phyloP scores from a whole-genome alignment of 176 grass and related monocot species.

The Musa troglodytarum region DNA sequence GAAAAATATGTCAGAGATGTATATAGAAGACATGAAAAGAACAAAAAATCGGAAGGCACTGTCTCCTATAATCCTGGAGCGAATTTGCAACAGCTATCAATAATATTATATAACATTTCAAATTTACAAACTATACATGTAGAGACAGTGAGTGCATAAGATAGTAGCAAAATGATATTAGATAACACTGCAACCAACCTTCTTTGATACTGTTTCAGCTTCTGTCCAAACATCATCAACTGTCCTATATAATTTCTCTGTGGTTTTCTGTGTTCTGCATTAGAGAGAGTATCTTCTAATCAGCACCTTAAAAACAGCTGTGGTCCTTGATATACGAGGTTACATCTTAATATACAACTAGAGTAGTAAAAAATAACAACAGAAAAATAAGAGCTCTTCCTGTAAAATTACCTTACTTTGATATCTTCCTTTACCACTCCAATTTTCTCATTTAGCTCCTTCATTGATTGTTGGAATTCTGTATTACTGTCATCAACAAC shows the following conservation, averaged over 20 bases:
- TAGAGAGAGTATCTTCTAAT: constrained; percentile 15
- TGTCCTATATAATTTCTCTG: constrained; percentile 65
- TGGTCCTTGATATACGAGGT: not conserved
- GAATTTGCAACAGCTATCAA: not conserved
- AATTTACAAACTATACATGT: too few species aligned
- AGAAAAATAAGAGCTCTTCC: not conserved
- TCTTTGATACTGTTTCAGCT: constrained; percentile 86
- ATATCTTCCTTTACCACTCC: constrained; percentile 85
- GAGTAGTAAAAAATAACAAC: not conserved
- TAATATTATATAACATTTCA: too few species aligned
- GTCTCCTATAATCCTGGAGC: not conserved
- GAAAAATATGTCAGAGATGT: not conserved
- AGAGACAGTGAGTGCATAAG: not conserved
- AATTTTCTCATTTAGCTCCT: constrained; percentile 82
- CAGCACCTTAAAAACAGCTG: not conserved
- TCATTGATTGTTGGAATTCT: constrained; percentile 83
- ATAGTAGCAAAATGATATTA: not conserved
- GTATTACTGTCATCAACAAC: constrained; percentile 52
- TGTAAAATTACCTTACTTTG: constrained; percentile 65
- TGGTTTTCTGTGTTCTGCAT: constrained; percentile 40
- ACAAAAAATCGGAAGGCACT: not conserved
- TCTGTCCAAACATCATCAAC: constrained; percentile 77
- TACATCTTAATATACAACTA: not conserved
- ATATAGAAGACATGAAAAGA: not conserved
- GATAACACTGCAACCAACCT: constrained; percentile 24